Evolutionary conservation across 768 basidiomycete genomes (phyloP), one percentile per base, ranked within the genome.

Genomic region (Tricholoma flavovirens): DNA sequence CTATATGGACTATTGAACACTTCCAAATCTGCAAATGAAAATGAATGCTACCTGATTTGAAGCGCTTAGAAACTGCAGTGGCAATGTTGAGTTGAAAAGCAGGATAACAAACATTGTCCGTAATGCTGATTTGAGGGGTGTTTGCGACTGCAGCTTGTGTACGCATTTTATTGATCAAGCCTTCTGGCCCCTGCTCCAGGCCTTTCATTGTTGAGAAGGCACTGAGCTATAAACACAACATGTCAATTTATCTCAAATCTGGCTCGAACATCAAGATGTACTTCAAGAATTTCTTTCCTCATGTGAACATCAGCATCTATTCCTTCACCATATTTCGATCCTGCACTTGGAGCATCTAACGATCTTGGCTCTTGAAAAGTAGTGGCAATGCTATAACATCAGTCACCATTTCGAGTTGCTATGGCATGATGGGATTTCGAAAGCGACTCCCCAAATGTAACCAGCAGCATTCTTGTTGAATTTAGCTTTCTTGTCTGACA

Each of bases 81-180:
- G 46, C 46, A 48, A 48, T 48, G 43, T 45, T 45, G 46, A 48
- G 46, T n/a, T 29, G 26, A n/a, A 48, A 48, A 30, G 46, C 46
- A 29, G 46, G 46, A 29, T 29, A 48, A 30, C 46, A 48, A 10
- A 48, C 4, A 8, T 30, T 48, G 15, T 48, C 46, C 14, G 15
- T 48, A 17, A 30, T 30, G n/a, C 46, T 15, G 5, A 48, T 48
- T 48, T 7, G 46, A 48, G 46, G 46, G 3, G n/a, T 26, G 46
- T 48, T 48, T 24, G 22, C 12, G 4, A 45, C 43, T 22, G 43
- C 43, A 45, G 43, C 22, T 45, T 45, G 43, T 24, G 22, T 45
- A 45, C 12, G 12, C 43, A 45, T 45, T 45, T 24, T 45, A 45
- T 45, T 12, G 12, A 45, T 15, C 12, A 45, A 22, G 12, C 12